A percentile compares a stretch with the other conserved stretches of the same genome.
Evolutionary conservation across 192 early-diverging fungal species (phyloP).

Genomic region (Lunasporangiospora selenospora): DNA sequence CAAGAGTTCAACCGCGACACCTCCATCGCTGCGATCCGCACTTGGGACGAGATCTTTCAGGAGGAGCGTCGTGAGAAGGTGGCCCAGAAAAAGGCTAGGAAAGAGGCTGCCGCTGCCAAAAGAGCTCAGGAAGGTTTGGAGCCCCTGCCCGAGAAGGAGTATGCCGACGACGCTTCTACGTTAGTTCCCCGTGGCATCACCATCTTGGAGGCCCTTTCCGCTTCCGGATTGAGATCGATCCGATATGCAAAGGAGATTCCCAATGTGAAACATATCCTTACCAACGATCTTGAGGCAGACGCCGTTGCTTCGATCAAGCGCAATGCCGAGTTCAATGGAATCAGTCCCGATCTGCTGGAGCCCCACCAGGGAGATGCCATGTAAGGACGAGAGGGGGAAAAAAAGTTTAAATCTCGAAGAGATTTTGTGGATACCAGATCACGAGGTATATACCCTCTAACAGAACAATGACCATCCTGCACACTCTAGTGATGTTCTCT

Average conservation of each 20-base stretch:
- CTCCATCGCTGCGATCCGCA: slow-evolving; percentile 95
- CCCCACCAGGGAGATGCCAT: slow-evolving; percentile 88
- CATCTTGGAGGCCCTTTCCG: slow-evolving; percentile 93
- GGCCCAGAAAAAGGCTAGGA: slow-evolving; percentile 58
- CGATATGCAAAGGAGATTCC: slow-evolving; percentile 97
- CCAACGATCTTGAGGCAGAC: slow-evolving; percentile 91
- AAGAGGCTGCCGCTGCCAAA: slow-evolving; percentile 29
- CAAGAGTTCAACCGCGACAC: slow-evolving; percentile 98
- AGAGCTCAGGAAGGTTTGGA: slow-evolving; percentile 30
- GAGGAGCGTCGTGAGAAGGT: slow-evolving; percentile 66
- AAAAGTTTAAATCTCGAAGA: neutral
- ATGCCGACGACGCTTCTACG: slow-evolving; percentile 5
- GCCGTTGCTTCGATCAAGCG: slow-evolving; percentile 89
- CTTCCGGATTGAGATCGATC: slow-evolving; percentile 93
- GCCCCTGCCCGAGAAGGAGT: slow-evolving; percentile 32
- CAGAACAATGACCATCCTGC: no score
- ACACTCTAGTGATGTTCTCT: slow-evolving; percentile 72
- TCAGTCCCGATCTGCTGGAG: slow-evolving; percentile 74
- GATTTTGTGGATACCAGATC: no score
- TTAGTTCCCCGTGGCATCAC: slow-evolving; percentile 53
- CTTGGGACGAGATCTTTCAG: slow-evolving; percentile 82
- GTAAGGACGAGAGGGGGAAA: slow-evolving; percentile 47
- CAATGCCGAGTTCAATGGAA: slow-evolving; percentile 86
- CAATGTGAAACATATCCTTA: slow-evolving; percentile 76
- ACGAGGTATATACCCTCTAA: no score